A percentile compares a stretch with the other conserved stretches of the same genome.
phyloP scores from a whole-genome alignment of 106 monocot species.

The Ottelia alismoides region DNA sequence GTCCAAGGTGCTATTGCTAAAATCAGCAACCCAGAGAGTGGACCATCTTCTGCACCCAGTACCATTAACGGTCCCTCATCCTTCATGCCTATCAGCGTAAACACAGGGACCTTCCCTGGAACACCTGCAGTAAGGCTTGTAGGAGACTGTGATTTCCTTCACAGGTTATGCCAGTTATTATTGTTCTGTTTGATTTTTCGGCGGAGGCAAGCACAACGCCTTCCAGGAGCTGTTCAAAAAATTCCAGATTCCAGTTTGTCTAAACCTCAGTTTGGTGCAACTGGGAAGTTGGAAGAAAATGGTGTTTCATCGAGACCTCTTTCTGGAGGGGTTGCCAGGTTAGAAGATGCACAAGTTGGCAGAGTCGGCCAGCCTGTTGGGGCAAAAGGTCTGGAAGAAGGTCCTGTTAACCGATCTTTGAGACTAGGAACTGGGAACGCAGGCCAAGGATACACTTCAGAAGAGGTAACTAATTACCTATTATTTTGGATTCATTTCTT shows the following conservation, averaged over 20 bases:
- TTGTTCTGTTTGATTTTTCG: conserved; percentile 92
- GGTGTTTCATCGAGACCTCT: conserved; percentile 16
- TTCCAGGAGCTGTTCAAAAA: conserved; percentile 32
- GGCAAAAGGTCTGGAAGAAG: conserved; percentile 70
- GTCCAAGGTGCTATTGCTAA: conserved; percentile 98
- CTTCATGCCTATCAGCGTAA: conserved; percentile 94
- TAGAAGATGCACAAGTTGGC: conserved; percentile 54
- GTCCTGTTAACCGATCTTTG: conserved; percentile 29
- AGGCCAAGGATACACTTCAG: conserved; percentile 94
- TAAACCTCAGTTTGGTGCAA: conserved; percentile 31
- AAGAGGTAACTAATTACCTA: conserved; percentile 49
- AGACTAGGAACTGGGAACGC: conserved; percentile 92
- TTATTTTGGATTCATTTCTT: no score
- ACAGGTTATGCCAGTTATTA: conserved; percentile 82
- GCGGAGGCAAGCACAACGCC: conserved; percentile 55
- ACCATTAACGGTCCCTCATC: conserved; percentile 48
- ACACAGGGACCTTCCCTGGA: conserved; percentile 97
- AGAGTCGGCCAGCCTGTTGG: conserved; percentile 51
- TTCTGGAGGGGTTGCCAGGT: conserved; percentile 35
- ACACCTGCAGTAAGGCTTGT: conserved; percentile 98
- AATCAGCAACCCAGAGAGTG: conserved; percentile 75
- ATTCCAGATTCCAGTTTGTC: conserved; percentile 36
- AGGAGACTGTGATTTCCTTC: conserved; percentile 98
- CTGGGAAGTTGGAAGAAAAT: conserved; percentile 56
- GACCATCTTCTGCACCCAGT: conserved; percentile 54